These are phyloP conservation scores for Pichia phayaonensis DNA, from an alignment of 805 yeast species.

Conservation along the genomic window DNA sequence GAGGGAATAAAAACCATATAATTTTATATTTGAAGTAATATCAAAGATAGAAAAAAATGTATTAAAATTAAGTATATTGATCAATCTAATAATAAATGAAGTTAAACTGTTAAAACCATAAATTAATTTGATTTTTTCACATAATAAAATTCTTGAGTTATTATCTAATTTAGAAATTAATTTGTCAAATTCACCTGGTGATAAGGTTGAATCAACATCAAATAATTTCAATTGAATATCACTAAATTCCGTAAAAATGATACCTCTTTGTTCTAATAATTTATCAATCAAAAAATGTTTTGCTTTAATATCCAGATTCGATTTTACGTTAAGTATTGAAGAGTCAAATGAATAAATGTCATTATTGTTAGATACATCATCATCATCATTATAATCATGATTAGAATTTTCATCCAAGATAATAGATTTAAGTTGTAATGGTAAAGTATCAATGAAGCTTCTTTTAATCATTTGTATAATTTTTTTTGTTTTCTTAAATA, in stretches of 20 bases:
- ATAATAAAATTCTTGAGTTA: constrained; percentile 15
- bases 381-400: neutral
- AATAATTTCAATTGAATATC: constrained; percentile 23
- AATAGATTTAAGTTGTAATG: constrained; percentile 12
- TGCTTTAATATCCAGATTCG: constrained; percentile 5
- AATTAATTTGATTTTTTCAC: constrained; percentile 24
- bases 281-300: constrained; percentile 11
- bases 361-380: neutral
- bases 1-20: constrained; percentile 25
- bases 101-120: constrained; percentile 20
- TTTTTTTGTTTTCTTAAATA: too few species aligned
- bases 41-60: constrained; percentile 26
- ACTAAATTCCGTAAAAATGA: constrained; percentile 20
- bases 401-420: constrained; percentile 3
- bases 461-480: constrained; percentile 17
- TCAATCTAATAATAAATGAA: constrained; percentile 18
- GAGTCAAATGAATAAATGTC: constrained; percentile 3
- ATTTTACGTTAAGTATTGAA: neutral
- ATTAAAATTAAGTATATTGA: constrained; percentile 18
- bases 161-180: constrained; percentile 12
- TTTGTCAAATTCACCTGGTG: constrained; percentile 19
- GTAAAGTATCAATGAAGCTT: constrained; percentile 15
- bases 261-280: constrained; percentile 19
- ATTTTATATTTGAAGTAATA: constrained; percentile 25
- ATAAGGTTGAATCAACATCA: constrained; percentile 24